Evolutionary conservation across 2,329 filamentous ascomycete species (phyloP).

Genomic region (Colletotrichum musicola): DNA sequence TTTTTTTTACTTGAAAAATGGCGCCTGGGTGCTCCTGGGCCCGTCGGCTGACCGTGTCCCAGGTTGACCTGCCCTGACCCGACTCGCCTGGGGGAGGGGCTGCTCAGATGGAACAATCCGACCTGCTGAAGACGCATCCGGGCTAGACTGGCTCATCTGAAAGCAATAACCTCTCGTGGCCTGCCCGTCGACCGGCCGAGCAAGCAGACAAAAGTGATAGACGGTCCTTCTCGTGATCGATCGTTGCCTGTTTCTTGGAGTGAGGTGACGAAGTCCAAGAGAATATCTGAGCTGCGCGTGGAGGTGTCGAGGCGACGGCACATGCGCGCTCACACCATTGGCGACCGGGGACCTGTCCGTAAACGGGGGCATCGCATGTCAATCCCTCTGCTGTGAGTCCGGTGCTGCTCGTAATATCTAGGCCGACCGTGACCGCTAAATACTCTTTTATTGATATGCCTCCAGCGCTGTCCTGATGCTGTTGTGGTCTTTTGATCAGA

Average conservation of each 20-base stretch:
- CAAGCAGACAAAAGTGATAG: neutral
- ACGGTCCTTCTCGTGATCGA: constrained; percentile 20
- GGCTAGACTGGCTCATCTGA: constrained; percentile 6
- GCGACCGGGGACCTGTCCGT: constrained; percentile 13
- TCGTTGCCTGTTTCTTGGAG: constrained; percentile 31
- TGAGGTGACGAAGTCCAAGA: constrained; percentile 40
- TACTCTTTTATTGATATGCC: constrained; percentile 1
- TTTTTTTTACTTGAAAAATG: too few relatives aligned
- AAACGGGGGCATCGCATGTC: constrained; percentile 34
- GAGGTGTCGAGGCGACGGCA: neutral
- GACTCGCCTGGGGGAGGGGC: constrained; percentile 8
- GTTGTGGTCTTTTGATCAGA: too few relatives aligned
- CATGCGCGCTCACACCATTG: constrained; percentile 26
- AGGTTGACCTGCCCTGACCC: neutral
- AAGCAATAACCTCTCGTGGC: neutral
- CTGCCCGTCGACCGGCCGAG: constrained; percentile 17
- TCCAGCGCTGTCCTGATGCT: neutral
- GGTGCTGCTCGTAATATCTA: constrained; percentile 6
- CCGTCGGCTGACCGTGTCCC: constrained; percentile 21
- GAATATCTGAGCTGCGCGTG: constrained; percentile 7
- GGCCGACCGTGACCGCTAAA: neutral
- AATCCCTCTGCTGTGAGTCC: constrained; percentile 24
- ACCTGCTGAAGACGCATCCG: neutral
- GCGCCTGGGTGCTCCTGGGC: constrained; percentile 35
- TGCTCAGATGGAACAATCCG: neutral